Evolutionary conservation across 2,329 filamentous ascomycete genomes (phyloP).

Genomic region (Claviceps africana): DNA sequence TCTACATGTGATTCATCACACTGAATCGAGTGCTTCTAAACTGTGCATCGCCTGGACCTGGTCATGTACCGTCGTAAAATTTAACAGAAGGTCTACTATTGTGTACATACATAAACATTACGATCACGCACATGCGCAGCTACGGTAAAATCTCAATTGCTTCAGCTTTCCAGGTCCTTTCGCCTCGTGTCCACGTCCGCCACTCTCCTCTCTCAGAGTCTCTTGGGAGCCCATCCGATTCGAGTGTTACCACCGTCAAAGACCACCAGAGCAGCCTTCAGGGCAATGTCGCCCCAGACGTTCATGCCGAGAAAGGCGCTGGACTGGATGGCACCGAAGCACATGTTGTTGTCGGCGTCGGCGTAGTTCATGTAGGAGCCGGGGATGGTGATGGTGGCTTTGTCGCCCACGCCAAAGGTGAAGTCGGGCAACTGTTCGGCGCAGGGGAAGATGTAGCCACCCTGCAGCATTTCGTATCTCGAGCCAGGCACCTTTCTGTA

Average conservation of each 20-base stretch:
- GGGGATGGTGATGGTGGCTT: conserved; percentile 39
- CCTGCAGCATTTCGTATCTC: conserved; percentile 20
- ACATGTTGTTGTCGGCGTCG: conserved; percentile 29
- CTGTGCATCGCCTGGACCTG: too few relatives aligned
- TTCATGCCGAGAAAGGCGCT: conserved; percentile 30
- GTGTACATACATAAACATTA: too few relatives aligned
- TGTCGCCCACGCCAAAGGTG: conserved; percentile 37
- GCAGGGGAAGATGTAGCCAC: conserved; percentile 32
- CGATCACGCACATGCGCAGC: too few relatives aligned
- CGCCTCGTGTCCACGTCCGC: too few relatives aligned
- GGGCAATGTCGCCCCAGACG: conserved; percentile 48
- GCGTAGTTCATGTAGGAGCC: conserved; percentile 40
- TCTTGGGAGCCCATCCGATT: conserved; percentile 22
- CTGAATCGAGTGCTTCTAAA: too few relatives aligned
- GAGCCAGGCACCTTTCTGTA: conserved; percentile 27
- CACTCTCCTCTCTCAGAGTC: background rate
- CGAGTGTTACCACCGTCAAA: conserved; percentile 41
- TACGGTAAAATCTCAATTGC: too few relatives aligned
- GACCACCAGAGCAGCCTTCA: conserved; percentile 44
- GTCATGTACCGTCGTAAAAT: too few relatives aligned
- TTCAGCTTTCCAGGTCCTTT: background rate
- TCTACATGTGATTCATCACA: too few relatives aligned
- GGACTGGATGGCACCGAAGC: conserved; percentile 54
- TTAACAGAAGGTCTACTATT: too few relatives aligned
- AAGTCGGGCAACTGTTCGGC: conserved; percentile 30